phyloP scores from a whole-genome alignment of 768 basidiomycete genomes.

The Pleurotus djamor region DNA sequence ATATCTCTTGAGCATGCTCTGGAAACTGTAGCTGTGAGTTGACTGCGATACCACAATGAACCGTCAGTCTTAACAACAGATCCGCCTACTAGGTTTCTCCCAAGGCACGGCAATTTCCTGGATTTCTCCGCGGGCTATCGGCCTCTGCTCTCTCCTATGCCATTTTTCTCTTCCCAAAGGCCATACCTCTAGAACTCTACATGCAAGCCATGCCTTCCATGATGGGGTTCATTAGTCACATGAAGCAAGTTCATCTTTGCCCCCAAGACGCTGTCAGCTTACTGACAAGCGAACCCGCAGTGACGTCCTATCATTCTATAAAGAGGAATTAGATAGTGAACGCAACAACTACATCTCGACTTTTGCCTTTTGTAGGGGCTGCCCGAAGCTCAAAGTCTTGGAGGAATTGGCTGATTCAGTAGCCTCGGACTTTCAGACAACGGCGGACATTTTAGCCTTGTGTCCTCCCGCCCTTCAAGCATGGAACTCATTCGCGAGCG shows the following conservation, averaged over 20 bases:
- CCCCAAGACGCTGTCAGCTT: background rate
- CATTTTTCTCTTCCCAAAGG: background rate
- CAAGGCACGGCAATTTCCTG: no score
- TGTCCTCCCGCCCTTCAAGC: background rate
- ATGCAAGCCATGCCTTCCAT: conserved; percentile 3
- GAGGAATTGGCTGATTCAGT: background rate
- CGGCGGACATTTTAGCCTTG: background rate
- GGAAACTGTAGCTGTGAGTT: no score
- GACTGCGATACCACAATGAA: no score
- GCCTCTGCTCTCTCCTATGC: background rate
- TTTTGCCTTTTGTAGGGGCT: background rate
- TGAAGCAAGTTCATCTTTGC: background rate
- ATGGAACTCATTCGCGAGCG: background rate
- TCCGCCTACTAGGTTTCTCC: no score
- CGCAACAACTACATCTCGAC: background rate
- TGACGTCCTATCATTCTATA: conserved; percentile 3
- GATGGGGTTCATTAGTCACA: background rate
- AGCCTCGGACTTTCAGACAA: background rate
- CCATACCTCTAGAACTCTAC: background rate
- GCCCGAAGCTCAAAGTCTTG: background rate
- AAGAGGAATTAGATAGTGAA: conserved; percentile 2
- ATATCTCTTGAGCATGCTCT: no score
- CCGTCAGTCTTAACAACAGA: no score
- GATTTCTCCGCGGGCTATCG: background rate
- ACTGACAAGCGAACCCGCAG: background rate